A percentile compares a stretch with the other conserved stretches of the same genome.
Evolutionary conservation across 768 basidiomycete species (phyloP).

Genomic region (Naganishia antarctica): DNA sequence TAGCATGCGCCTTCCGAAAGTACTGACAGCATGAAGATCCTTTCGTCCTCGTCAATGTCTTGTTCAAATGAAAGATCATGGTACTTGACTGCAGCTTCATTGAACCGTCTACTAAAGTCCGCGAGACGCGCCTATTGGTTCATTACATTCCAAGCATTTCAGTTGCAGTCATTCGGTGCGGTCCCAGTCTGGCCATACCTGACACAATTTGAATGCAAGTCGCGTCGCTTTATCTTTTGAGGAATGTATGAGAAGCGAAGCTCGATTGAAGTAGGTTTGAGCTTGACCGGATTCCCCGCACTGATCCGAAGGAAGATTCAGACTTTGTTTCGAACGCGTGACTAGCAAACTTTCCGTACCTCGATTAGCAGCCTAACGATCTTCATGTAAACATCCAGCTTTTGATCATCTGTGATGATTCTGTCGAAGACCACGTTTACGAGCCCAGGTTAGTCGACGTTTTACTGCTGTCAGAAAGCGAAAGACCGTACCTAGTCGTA

Average conservation of each 20-base stretch:
- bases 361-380: slow-evolving; percentile 91
- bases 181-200: slow-evolving; percentile 34
- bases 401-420: slow-evolving; percentile 70
- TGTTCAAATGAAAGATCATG: slow-evolving; percentile 89
- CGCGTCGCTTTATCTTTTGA: slow-evolving; percentile 69
- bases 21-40: slow-evolving; percentile 78
- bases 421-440: neutral
- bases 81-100: slow-evolving; percentile 88
- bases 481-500: slow-evolving; percentile 63
- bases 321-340: too few relatives aligned
- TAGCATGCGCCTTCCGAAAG: neutral
- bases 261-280: slow-evolving; percentile 96
- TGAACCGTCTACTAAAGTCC: slow-evolving; percentile 84
- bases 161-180: slow-evolving; percentile 13
- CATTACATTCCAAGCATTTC: neutral
- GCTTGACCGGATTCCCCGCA: slow-evolving; percentile 95
- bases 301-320: slow-evolving; percentile 27
- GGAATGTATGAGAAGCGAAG: slow-evolving; percentile 78
- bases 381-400: slow-evolving; percentile 82
- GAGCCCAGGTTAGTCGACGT: neutral
- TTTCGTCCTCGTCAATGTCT: slow-evolving; percentile 89
- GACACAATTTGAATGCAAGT: slow-evolving; percentile 42
- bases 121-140: slow-evolving; percentile 83
- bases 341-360: slow-evolving; percentile 40
- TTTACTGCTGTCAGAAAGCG: neutral